Conservation (phyloP, 2,329 filamentous ascomycete species). For the Exophiala phaeomuriformis region DNA sequence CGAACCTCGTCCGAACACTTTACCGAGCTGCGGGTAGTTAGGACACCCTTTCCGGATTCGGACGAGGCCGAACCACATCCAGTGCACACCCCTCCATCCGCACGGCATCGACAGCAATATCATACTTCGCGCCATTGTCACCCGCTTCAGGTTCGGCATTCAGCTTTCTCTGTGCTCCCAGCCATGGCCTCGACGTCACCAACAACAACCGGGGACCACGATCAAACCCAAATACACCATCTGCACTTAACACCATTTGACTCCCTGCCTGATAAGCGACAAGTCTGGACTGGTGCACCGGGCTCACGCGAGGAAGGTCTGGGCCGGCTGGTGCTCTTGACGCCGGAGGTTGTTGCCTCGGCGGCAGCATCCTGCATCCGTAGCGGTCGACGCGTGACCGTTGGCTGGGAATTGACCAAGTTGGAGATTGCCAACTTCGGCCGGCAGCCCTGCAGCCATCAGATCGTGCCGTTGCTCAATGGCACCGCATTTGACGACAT, state of each 20-base stretch:
- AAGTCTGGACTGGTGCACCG: slow-evolving; percentile 43
- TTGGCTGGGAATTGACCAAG: slow-evolving; percentile 52
- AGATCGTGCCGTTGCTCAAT: slow-evolving; percentile 42
- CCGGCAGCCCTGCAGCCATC: slow-evolving; percentile 45
- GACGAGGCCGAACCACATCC: too few species aligned
- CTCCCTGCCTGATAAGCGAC: slow-evolving; percentile 42
- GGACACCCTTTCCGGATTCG: too few species aligned
- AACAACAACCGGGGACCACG: neutral
- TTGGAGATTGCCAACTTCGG: slow-evolving; percentile 50
- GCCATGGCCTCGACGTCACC: neutral
- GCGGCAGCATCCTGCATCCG: slow-evolving; percentile 47
- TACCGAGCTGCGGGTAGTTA: too few species aligned
- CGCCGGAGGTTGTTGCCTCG: slow-evolving; percentile 45
- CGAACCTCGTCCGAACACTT: neutral
- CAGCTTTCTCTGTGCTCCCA: neutral
- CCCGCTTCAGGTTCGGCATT: neutral
- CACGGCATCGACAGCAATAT: neutral
- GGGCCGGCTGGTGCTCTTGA: slow-evolving; percentile 46
- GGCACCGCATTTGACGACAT: slow-evolving; percentile 36
- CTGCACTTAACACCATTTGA: slow-evolving; percentile 34
- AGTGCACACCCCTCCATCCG: neutral
- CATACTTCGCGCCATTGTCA: neutral
- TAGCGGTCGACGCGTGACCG: slow-evolving; percentile 45
- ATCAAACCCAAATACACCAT: slow-evolving; percentile 7
- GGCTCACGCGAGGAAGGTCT: slow-evolving; percentile 47